Conservation (phyloP, 2,329 filamentous ascomycete species). For the Hymenoscyphus fraxineus region DNA sequence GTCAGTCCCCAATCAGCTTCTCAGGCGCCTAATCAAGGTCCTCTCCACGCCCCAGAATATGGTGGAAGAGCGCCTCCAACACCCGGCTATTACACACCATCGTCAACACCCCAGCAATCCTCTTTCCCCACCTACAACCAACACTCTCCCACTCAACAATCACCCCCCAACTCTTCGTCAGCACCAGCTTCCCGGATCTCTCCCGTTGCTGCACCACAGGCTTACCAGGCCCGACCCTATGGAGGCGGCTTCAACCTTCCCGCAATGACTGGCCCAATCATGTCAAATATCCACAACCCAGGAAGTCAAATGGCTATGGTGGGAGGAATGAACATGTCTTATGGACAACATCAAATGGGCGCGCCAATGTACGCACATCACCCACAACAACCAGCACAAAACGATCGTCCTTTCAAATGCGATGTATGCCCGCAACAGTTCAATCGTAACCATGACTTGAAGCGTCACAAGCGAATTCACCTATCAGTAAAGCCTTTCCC, state of each 20-base stretch:
- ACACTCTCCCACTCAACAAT: conserved; percentile 46
- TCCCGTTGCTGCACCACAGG: conserved; percentile 44
- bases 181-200: conserved; percentile 40
- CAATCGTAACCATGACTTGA: conserved; percentile 93
- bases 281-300: conserved; percentile 76
- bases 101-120: conserved; percentile 45
- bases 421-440: conserved; percentile 91
- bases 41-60: conserved; percentile 59
- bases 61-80: conserved; percentile 52
- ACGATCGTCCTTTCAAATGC: conserved; percentile 91
- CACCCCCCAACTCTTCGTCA: conserved; percentile 38
- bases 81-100: conserved; percentile 53
- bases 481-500: conserved; percentile 93
- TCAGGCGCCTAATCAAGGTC: conserved; percentile 49
- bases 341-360: conserved; percentile 47
- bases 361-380: conserved; percentile 58
- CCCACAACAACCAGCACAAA: conserved; percentile 50
- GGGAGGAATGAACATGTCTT: conserved; percentile 44
- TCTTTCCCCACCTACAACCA: conserved; percentile 47
- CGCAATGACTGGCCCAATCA: conserved; percentile 62
- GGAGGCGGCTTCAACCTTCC: conserved; percentile 53
- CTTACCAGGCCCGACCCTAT: conserved; percentile 47
- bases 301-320: conserved; percentile 69
- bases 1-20: conserved; percentile 45
- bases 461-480: conserved; percentile 93